Conservation (phyloP, 2,329 filamentous ascomycete genomes). For the Verticillium albo-atrum region DNA sequence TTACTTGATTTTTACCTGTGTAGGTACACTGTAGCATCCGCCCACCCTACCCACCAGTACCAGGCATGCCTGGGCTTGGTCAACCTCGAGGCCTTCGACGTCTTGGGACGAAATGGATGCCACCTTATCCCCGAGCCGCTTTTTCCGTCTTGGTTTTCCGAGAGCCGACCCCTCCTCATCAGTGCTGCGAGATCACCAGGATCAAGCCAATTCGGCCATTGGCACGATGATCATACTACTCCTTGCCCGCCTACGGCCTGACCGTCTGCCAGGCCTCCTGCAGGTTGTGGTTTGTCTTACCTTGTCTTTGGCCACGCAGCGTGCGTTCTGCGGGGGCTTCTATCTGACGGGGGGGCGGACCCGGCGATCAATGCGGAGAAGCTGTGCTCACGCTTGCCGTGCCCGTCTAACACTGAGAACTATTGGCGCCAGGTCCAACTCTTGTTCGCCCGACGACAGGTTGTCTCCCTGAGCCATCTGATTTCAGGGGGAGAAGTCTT, state of each 20-base stretch:
- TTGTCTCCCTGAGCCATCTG: too few species aligned
- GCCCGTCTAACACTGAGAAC: not conserved
- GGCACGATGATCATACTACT: not conserved
- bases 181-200: not conserved
- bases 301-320: not conserved
- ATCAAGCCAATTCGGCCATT: not conserved
- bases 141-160: not conserved
- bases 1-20: not conserved
- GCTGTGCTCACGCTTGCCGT: not conserved
- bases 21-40: not conserved
- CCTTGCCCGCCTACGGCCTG: not conserved
- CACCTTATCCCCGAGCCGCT: not conserved
- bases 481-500: too few species aligned
- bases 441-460: too few species aligned
- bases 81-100: not conserved
- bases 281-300: not conserved
- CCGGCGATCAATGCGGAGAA: conserved; percentile 2
- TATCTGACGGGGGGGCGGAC: not conserved
- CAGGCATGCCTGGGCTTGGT: not conserved
- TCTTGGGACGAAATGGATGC: not conserved
- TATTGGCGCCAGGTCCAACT: not conserved
- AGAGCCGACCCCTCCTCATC: not conserved
- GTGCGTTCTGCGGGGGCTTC: not conserved
- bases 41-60: not conserved
- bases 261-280: not conserved